Evolutionary conservation across 2,329 filamentous ascomycete species (phyloP), one percentile per base, ranked within the genome.

Genomic region (Hypoxylon sp.): DNA sequence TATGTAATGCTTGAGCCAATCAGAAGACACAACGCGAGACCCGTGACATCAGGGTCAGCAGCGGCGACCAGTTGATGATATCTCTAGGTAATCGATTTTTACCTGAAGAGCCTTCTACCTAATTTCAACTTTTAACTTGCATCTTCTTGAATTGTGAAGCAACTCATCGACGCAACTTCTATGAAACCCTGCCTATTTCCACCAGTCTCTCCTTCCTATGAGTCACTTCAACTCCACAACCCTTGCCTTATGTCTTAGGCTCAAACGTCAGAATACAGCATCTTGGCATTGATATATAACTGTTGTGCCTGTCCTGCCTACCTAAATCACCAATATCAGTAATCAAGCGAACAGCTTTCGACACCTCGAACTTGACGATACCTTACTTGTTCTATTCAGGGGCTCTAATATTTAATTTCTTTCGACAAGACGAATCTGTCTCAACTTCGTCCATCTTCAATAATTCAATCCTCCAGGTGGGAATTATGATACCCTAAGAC

Each of bases 211-310:
- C 27, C 40, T 51, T 41, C 21, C 13, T 46, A 47, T 57, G 50
- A 51, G 47, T 55, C 47, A 58, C 42, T 31, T 13, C 20, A 30
- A 30, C 7, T 38, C 47, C 21, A 9, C 26, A 20, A 51, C 25
- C 50, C 47, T 42, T 44, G 38, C 32, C 45, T 41, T 36, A 17
- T 38, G 46, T 15, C 15, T 48, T 32, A n/a, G n/a, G n/a, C n/a
- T n/a, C n/a, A n/a, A 40, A 49, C 46, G n/a, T 26, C 16, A 20
- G 16, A 34, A 23, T 32, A 13, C 13, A 17, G n/a, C 15, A 21
- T 57, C 57, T 55, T 57, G 57, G 54, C 54, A 48, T 26, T 43
- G n/a, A 16, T 53, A 60, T 56, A 57, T 51, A 44, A 45, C 23
- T 13, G 11, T 27, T 29, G 27, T 40, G 16, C 38, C 41, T 54